Evolutionary conservation across 169 alveolate species (phyloP).

Genomic region (Theileria sp.): DNA sequence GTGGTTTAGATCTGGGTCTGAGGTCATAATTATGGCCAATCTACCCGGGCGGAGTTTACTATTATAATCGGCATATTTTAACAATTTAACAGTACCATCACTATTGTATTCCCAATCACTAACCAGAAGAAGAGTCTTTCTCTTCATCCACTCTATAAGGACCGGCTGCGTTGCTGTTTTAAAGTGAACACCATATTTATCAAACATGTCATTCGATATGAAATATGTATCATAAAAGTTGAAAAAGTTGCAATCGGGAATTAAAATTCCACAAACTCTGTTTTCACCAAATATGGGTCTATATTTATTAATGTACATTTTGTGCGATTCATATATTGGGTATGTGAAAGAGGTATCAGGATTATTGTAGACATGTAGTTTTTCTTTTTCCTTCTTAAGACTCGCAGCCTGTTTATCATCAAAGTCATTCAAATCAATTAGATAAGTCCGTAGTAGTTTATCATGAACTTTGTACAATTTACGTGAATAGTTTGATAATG

Average conservation of each 20-base stretch:
- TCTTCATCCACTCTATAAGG: constrained; percentile 20
- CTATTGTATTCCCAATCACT: constrained; percentile 14
- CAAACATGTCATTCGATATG: constrained; percentile 32
- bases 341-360: constrained; percentile 44
- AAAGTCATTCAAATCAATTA: background rate
- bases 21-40: constrained; percentile 5
- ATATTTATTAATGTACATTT: constrained; percentile 23
- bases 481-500: constrained; percentile 40
- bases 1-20: constrained; percentile 1
- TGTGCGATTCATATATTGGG: constrained; percentile 46
- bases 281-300: constrained; percentile 18
- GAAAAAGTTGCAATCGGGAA: constrained; percentile 28
- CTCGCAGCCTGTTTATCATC: background rate
- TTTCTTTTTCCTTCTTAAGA: constrained; percentile 10
- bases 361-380: constrained; percentile 24
- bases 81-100: background rate
- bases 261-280: constrained; percentile 21
- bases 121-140: constrained; percentile 17
- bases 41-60: constrained; percentile 32
- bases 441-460: constrained; percentile 11
- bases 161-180: constrained; percentile 17
- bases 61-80: background rate
- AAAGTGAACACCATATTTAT: constrained; percentile 45
- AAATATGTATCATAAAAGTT: constrained; percentile 56
- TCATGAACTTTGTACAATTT: constrained; percentile 34